phyloP scores from a whole-genome alignment of 441 rosid genomes.

The Brassica balearica region DNA sequence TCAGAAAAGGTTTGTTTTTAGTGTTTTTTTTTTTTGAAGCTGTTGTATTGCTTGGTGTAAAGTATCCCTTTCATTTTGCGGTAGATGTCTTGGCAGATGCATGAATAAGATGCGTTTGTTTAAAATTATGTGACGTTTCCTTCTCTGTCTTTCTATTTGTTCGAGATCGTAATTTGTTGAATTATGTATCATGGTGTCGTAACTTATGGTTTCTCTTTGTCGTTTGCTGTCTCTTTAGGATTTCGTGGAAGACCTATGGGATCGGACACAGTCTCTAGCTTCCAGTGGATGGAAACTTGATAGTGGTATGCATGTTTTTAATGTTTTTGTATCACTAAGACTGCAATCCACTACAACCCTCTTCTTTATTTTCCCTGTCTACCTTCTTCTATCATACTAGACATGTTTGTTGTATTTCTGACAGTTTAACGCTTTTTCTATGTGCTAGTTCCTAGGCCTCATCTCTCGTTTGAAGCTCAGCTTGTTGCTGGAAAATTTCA shows the following conservation, averaged over 20 bases:
- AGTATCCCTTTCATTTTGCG: constrained; percentile 10
- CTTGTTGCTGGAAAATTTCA: constrained; percentile 97
- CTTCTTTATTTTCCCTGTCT: constrained; percentile 17
- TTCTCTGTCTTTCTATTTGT: constrained; percentile 12
- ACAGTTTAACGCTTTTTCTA: not conserved
- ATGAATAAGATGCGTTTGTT: constrained; percentile 7
- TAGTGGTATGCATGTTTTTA: constrained; percentile 65
- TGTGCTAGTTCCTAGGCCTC: constrained; percentile 94
- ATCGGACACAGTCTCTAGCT: constrained; percentile 73
- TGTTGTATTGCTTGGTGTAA: constrained; percentile 22
- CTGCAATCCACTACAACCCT: constrained; percentile 19
- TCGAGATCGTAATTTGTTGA: constrained; percentile 15
- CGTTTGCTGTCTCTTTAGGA: constrained; percentile 60
- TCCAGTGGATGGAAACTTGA: constrained; percentile 93
- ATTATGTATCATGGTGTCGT: constrained; percentile 13
- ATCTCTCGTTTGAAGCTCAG: constrained; percentile 98
- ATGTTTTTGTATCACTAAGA: constrained; percentile 17
- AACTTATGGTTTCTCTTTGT: constrained; percentile 31
- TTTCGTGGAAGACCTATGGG: constrained; percentile 96
- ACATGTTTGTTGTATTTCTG: constrained; percentile 17
- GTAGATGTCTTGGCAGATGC: constrained; percentile 18
- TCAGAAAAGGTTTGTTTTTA: constrained; percentile 65
- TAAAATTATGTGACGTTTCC: not conserved
- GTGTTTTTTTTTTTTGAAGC: constrained; percentile 11
- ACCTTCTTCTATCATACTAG: constrained; percentile 2